Evolutionary conservation across 805 yeast genomes (phyloP).

Genomic region (Ogataea nakhonphanomensis): DNA sequence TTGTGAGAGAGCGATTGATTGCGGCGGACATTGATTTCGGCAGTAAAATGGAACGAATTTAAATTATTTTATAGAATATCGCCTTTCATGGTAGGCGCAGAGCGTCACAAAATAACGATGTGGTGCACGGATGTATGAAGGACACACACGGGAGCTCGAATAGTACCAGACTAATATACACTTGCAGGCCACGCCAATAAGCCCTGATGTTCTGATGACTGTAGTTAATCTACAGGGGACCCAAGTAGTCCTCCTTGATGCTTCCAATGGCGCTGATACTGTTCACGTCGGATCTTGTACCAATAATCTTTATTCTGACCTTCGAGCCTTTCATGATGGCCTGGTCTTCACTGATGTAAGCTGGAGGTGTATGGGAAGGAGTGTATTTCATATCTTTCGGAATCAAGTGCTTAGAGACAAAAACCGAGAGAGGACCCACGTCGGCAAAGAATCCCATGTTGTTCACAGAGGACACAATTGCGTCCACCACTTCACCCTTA

Average conservation of each 20-base stretch:
- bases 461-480: constrained; percentile 88
- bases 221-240: constrained; percentile 42
- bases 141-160: not conserved
- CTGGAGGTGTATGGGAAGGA: constrained; percentile 97
- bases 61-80: not conserved
- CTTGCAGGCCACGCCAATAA: constrained; percentile 63
- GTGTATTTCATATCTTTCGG: constrained; percentile 92
- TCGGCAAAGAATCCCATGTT: constrained; percentile 97
- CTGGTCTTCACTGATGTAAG: constrained; percentile 92
- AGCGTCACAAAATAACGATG: not conserved
- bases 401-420: constrained; percentile 90
- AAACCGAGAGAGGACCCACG: constrained; percentile 94
- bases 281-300: constrained; percentile 96
- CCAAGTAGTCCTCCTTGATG: constrained; percentile 95
- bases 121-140: constrained; percentile 6
- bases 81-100: constrained; percentile 6
- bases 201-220: constrained; percentile 42
- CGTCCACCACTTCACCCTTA: constrained; percentile 98
- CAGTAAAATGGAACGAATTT: not conserved
- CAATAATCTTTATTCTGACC: constrained; percentile 92
- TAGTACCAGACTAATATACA: constrained; percentile 4
- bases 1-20: constrained; percentile 75
- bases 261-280: constrained; percentile 97
- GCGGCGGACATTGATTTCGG: constrained; percentile 42
- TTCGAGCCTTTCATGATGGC: constrained; percentile 91